Percentiles rank a stretch among this genome's conserved stretches.
Evolutionary conservation across 257 asterid species (phyloP).

Genomic region (Forsythia suspensa): DNA sequence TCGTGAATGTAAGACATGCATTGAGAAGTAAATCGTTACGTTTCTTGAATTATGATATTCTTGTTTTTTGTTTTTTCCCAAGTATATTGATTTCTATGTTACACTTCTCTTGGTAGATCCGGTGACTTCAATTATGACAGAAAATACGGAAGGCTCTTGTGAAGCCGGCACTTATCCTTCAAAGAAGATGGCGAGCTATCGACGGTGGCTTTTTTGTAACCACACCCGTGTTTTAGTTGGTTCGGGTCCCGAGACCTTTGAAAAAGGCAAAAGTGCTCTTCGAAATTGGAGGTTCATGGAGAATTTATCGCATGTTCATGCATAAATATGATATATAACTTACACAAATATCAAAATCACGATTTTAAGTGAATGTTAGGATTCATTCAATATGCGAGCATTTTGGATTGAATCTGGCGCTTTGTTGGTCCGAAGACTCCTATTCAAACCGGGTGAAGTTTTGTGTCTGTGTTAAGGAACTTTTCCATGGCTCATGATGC

Average conservation of each 20-base stretch:
- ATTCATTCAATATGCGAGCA: conserved; percentile 53
- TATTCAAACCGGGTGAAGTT: conserved; percentile 67
- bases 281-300: conserved; percentile 70
- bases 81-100: neutral
- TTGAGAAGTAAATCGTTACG: conserved; percentile 46
- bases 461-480: conserved; percentile 76
- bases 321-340: neutral
- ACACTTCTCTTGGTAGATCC: conserved; percentile 42
- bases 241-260: conserved; percentile 77
- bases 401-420: conserved; percentile 87
- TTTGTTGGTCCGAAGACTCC: conserved; percentile 76
- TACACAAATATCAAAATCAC: neutral
- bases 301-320: conserved; percentile 9
- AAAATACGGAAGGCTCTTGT: conserved; percentile 55
- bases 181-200: conserved; percentile 69
- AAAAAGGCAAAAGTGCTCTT: conserved; percentile 81
- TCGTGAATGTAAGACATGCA: conserved; percentile 70
- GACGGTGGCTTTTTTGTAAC: conserved; percentile 67
- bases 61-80: neutral
- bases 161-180: conserved; percentile 46
- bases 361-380: neutral
- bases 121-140: conserved; percentile 67
- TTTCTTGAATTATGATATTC: neutral
- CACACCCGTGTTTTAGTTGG: conserved; percentile 79
- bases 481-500: conserved; percentile 93